Evolutionary conservation across 176 grass and related monocot species (phyloP).

Genomic region (Paspalum notatum): DNA sequence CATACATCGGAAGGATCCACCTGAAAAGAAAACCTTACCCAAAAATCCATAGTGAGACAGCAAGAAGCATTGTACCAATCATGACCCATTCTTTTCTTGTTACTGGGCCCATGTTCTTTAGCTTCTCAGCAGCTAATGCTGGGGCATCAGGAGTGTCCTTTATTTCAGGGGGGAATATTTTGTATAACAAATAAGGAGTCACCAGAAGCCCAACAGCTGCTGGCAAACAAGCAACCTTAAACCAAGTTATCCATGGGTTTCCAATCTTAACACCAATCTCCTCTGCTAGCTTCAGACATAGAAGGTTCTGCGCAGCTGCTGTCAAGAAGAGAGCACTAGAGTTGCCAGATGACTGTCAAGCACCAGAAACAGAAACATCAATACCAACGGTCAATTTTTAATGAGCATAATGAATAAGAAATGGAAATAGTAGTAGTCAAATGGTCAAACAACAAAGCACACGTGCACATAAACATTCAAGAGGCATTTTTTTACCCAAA

Average conservation of each 20-base stretch:
- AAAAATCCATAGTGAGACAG: slow-evolving; percentile 88
- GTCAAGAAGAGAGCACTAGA: slow-evolving; percentile 98
- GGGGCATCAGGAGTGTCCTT: slow-evolving; percentile 96
- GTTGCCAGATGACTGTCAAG: slow-evolving; percentile 72
- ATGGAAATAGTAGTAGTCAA: background rate
- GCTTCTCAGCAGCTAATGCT: slow-evolving; percentile 77
- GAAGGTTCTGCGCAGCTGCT: slow-evolving; percentile 93
- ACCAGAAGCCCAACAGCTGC: slow-evolving; percentile 74
- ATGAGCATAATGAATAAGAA: slow-evolving; percentile 29
- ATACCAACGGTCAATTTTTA: background rate
- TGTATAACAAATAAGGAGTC: slow-evolving; percentile 88
- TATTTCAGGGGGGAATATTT: slow-evolving; percentile 96
- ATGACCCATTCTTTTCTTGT: slow-evolving; percentile 94
- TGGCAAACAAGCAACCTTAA: slow-evolving; percentile 86
- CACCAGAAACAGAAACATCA: slow-evolving; percentile 36
- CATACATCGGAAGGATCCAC: slow-evolving; percentile 20
- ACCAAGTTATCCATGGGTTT: slow-evolving; percentile 95
- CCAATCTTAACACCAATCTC: slow-evolving; percentile 82
- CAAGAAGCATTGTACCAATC: slow-evolving; percentile 94
- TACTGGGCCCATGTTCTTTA: slow-evolving; percentile 83
- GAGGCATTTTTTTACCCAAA: background rate
- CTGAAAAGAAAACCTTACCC: slow-evolving; percentile 65
- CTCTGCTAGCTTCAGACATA: slow-evolving; percentile 93
- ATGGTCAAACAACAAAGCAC: background rate
- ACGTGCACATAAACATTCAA: background rate